Percentiles rank a stretch among this genome's conserved stretches.
Conservation (phyloP, 768 basidiomycete genomes). For the Leucogyrophana mollusca region DNA sequence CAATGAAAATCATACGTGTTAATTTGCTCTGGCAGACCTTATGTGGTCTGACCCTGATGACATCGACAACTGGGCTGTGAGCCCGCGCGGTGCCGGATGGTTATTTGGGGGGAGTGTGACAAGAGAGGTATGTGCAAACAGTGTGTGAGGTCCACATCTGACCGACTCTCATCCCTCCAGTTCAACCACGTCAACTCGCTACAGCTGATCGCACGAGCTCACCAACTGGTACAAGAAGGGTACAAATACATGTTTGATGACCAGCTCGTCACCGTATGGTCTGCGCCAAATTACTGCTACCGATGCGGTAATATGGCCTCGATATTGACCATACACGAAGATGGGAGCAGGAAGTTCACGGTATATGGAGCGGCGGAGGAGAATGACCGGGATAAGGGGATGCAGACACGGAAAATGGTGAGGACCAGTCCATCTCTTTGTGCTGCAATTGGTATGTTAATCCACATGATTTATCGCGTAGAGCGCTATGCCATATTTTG, state of each 20-base stretch:
- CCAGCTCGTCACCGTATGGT: slow-evolving; percentile 91
- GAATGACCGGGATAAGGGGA: slow-evolving; percentile 82
- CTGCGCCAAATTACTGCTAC: slow-evolving; percentile 86
- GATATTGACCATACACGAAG: slow-evolving; percentile 80
- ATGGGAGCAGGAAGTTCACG: slow-evolving; percentile 65
- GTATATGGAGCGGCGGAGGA: slow-evolving; percentile 88
- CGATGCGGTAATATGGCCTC: slow-evolving; percentile 89
- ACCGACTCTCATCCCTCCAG: slow-evolving; percentile 31
- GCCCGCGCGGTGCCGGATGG: slow-evolving; percentile 95
- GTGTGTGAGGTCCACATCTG: not conserved
- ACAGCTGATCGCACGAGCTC: slow-evolving; percentile 87
- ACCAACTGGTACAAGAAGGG: slow-evolving; percentile 95
- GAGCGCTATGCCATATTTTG: slow-evolving; percentile 58
- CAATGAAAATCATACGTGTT: not conserved
- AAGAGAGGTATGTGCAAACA: slow-evolving; percentile 54
- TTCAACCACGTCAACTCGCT: slow-evolving; percentile 94
- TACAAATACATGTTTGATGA: slow-evolving; percentile 98
- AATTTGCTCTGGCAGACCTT: slow-evolving; percentile 58
- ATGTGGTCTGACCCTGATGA: slow-evolving; percentile 99
- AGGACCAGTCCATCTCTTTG: slow-evolving; percentile 21
- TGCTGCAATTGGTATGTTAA: not conserved
- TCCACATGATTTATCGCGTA: slow-evolving; percentile 17
- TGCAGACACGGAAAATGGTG: slow-evolving; percentile 74
- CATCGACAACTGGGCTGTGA: slow-evolving; percentile 94
- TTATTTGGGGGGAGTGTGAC: slow-evolving; percentile 88